Conservation (phyloP, 2,329 filamentous ascomycete genomes). For the Exserohilum turcica region DNA sequence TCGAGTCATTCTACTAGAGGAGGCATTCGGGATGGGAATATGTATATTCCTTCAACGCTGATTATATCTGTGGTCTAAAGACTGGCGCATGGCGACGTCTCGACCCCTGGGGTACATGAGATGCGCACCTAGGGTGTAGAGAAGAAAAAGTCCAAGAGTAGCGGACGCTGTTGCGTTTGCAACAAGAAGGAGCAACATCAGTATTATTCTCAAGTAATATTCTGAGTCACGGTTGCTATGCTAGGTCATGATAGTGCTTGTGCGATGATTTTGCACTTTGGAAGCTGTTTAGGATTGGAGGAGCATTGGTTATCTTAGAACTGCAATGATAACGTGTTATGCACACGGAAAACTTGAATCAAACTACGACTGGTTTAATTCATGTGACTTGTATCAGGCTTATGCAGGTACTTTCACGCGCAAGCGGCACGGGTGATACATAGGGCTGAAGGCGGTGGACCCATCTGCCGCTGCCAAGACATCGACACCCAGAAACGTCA, state of each 20-base stretch:
- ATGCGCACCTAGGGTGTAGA: background rate
- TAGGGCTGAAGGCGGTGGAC: constrained; percentile 44
- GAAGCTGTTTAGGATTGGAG: background rate
- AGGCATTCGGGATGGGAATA: background rate
- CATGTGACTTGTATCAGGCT: background rate
- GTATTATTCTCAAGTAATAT: background rate
- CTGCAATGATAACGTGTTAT: background rate
- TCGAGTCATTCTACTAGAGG: constrained; percentile 93
- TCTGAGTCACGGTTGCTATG: background rate
- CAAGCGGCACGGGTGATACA: constrained; percentile 1
- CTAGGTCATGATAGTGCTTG: background rate
- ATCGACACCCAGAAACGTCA: constrained; percentile 11
- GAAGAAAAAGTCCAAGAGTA: background rate
- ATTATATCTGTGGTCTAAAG: background rate
- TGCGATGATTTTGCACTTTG: background rate
- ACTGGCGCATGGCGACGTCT: background rate
- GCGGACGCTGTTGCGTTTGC: background rate
- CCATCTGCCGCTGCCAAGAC: constrained; percentile 28
- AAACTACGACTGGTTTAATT: background rate
- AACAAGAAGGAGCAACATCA: background rate
- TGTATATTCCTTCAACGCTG: background rate
- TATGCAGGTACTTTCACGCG: constrained; percentile 12
- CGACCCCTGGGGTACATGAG: background rate
- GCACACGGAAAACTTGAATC: background rate
- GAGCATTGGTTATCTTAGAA: background rate